phyloP scores from a whole-genome alignment of 2,329 filamentous ascomycete genomes.

The Beauveria varroae region DNA sequence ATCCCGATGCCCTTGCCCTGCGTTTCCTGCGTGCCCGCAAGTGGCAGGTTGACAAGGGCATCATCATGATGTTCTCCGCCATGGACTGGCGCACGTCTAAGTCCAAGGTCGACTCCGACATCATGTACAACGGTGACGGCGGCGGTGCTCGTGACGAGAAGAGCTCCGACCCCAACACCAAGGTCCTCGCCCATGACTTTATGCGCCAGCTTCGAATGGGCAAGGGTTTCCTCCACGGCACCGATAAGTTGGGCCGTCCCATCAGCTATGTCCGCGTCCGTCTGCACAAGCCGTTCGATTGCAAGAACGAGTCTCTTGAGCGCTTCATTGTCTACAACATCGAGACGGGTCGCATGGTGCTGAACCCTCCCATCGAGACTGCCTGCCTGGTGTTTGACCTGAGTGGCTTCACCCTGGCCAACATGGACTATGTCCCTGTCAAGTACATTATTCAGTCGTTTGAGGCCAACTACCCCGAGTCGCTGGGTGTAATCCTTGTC shows the following conservation, averaged over 20 bases:
- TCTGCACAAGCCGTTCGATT: conserved; percentile 24
- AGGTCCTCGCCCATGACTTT: conserved; percentile 19
- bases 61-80: conserved; percentile 30
- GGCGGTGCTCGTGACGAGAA: conserved; percentile 23
- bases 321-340: conserved; percentile 32
- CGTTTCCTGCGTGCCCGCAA: conserved; percentile 33
- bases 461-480: conserved; percentile 72
- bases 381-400: conserved; percentile 60
- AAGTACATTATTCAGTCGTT: conserved; percentile 77
- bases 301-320: conserved; percentile 28
- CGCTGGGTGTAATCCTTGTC: conserved; percentile 60
- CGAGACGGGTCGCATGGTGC: conserved; percentile 21
- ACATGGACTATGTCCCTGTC: conserved; percentile 70
- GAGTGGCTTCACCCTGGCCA: conserved; percentile 60
- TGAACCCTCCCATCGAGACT: conserved; percentile 15
- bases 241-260: conserved; percentile 27
- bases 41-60: conserved; percentile 31
- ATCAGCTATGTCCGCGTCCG: conserved; percentile 29
- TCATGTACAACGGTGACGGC: conserved; percentile 27
- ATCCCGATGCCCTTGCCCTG: conserved; percentile 31
- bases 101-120: conserved; percentile 23
- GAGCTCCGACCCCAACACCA: conserved; percentile 7
- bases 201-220: conserved; percentile 29
- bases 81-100: conserved; percentile 30
- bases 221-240: conserved; percentile 31